Percentiles rank a stretch among this genome's conserved stretches.
Evolutionary conservation across 2,329 filamentous ascomycete species (phyloP).

Genomic region (Ascochyta pisi): DNA sequence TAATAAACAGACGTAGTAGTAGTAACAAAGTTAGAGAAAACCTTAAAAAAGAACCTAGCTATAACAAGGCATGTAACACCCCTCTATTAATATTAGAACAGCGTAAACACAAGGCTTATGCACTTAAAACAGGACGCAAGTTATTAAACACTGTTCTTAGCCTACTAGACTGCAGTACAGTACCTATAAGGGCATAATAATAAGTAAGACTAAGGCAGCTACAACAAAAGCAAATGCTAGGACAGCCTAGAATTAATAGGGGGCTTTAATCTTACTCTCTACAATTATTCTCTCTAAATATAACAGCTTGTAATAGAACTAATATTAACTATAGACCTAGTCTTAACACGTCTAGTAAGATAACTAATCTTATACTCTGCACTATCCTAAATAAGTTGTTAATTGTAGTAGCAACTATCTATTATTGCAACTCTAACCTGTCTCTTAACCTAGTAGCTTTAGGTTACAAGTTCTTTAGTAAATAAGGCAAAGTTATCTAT

Average conservation of each 20-base stretch:
- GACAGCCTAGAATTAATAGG: neutral
- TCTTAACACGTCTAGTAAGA: conserved; percentile 7
- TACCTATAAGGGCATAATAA: conserved; percentile 7
- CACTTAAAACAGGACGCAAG: neutral
- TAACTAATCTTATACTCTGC: conserved; percentile 16
- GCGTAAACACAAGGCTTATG: neutral
- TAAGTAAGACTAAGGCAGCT: conserved; percentile 1
- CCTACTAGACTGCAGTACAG: conserved; percentile 1
- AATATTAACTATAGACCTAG: conserved; percentile 8
- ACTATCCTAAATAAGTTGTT: conserved; percentile 13
- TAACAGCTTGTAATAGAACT: conserved; percentile 1
- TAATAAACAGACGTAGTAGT: neutral
- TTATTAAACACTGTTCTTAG: conserved; percentile 10
- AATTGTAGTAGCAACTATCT: conserved; percentile 19
- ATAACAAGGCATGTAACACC: neutral
- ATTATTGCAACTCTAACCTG: conserved; percentile 12
- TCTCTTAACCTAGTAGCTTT: conserved; percentile 9
- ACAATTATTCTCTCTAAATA: conserved; percentile 9
- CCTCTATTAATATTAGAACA: conserved; percentile 1
- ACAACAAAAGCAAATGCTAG: neutral
- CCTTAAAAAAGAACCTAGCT: neutral
- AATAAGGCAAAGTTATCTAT: conserved; percentile 12
- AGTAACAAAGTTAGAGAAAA: conserved; percentile 5
- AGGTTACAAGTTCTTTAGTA: conserved; percentile 11
- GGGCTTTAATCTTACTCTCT: conserved; percentile 11